phyloP scores from a whole-genome alignment of 495 filamentous ascomycete genomes.

The Talaromyces thailandensis region DNA sequence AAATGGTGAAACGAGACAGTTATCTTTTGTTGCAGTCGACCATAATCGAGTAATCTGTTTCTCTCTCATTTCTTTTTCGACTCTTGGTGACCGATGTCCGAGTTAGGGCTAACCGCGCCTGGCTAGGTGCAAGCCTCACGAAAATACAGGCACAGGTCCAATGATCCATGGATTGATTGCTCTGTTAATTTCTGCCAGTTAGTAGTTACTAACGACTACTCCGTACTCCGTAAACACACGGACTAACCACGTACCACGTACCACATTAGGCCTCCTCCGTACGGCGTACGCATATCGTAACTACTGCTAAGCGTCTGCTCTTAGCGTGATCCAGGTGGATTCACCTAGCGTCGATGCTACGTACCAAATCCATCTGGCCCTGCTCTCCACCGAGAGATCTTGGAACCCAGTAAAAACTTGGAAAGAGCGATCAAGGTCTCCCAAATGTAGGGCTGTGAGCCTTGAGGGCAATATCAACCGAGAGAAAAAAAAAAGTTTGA shows the following conservation, averaged over 20 bases:
- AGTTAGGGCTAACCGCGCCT: neutral
- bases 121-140: neutral
- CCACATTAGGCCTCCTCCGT: neutral
- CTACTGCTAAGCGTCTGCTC: neutral
- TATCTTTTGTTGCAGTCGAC: neutral
- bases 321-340: neutral
- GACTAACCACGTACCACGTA: neutral
- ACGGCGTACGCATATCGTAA: neutral
- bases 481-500: neutral
- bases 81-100: neutral
- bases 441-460: neutral
- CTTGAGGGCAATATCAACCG: neutral
- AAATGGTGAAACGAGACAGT: neutral
- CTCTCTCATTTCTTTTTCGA: neutral
- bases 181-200: neutral
- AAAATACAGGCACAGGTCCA: neutral
- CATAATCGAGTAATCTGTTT: too few relatives aligned
- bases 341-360: neutral
- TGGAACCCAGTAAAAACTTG: neutral
- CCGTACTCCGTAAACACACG: neutral
- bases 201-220: too few relatives aligned
- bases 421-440: neutral
- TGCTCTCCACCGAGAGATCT: neutral
- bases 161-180: neutral
- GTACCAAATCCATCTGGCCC: neutral